Evolutionary conservation across 495 filamentous ascomycete species (phyloP), one percentile per base, ranked within the genome.

Genomic region (Xeromyces bisporus): DNA sequence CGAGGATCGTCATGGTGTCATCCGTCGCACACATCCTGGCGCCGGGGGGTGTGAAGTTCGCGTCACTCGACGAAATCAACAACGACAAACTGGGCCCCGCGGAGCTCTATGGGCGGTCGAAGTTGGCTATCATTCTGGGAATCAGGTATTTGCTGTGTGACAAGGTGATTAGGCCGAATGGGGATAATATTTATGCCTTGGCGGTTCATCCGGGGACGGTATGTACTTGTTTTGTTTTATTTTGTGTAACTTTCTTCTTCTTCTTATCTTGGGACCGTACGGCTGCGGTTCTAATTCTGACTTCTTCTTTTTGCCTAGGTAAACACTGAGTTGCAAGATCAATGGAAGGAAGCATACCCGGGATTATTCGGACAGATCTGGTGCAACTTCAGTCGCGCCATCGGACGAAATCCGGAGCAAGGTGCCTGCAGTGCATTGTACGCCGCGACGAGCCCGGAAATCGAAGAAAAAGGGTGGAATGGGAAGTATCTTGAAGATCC

Each of bases 31-130:
- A 80, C 46, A 43, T 62, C 23, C 40, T 30, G 1, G 59, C 67
- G 9, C 72, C 73, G 0, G 56, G 48, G 8, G 59, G 68, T 23
- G 61, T 53, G 12, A 60, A 62, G 41, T 80, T 79, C 39, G 58
- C 50, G n/a, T 66, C 51, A 16, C 32, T 74, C 3, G 71, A 71
- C 8, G 75, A 81, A 35, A 54, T 80, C 37, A 80, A 81, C 45
- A 44, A 55, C 23, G 29, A 33, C 2, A 68, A 75, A 29, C 41
- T 60, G 2, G 71, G 70, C 7, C 58, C 71, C 0, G 72, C 67
- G 32, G 49, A 35, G n/a, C 67, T 73, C 38, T 79, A 80, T 44
- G 75, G 69, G 5, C 62, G 75, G 0, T 56, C 64, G 29, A 81
- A 79, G 45, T 57, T 80, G 3, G 65, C 70, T 1, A 41, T 35